These are phyloP conservation scores for Tuber indicum DNA, from an alignment of 495 filamentous ascomycete genomes.

Conservation along the genomic window DNA sequence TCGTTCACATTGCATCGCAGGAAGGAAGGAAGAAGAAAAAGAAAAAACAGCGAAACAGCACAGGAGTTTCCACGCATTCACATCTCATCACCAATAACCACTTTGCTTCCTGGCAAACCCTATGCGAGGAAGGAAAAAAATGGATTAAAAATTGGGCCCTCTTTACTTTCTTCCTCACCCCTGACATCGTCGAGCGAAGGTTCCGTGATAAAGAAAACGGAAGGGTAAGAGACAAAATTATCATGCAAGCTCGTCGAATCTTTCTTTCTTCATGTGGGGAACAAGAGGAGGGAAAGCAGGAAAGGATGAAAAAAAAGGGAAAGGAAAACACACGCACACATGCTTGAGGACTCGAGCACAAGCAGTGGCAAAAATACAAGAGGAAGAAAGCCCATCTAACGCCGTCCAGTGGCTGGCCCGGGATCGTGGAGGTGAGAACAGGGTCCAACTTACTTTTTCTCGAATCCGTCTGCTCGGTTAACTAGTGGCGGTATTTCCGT, in stretches of 20 bases:
- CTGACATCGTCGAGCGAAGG: neutral
- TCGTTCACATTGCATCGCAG: neutral
- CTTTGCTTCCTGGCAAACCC: neutral
- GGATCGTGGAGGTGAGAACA: neutral
- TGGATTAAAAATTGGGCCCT: neutral
- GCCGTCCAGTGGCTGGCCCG: neutral
- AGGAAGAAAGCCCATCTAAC: neutral
- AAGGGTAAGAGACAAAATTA: neutral
- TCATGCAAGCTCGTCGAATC: neutral
- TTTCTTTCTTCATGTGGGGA: constrained; percentile 4
- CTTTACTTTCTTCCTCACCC: neutral
- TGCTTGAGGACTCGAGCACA: neutral
- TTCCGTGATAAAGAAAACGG: neutral
- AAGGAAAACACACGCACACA: neutral
- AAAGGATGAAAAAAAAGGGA: constrained; percentile 5
- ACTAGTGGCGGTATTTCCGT: neutral
- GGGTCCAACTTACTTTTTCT: neutral
- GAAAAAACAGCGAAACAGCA: constrained; percentile 20
- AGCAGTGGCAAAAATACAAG: neutral
- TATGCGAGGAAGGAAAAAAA: neutral
- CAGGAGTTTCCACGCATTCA: neutral
- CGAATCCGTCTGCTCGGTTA: neutral
- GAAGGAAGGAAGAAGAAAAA: constrained; percentile 16
- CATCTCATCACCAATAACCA: neutral
- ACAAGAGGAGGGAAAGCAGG: constrained; percentile 16